Evolutionary conservation across 2,329 filamentous ascomycete species (phyloP).

Genomic region (Hypoxylon sp.): DNA sequence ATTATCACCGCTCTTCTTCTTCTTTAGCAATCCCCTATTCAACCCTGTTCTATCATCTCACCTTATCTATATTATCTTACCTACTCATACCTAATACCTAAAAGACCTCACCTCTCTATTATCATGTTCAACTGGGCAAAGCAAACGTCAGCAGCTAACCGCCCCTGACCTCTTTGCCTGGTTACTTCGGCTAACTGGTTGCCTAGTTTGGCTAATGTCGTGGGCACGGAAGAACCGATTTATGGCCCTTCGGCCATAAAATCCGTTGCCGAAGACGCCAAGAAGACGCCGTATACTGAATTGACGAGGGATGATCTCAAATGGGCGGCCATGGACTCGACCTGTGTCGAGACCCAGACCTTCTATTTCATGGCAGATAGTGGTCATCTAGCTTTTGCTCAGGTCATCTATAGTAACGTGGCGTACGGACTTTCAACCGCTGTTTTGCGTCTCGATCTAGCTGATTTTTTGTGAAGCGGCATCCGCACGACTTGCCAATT

Average conservation of each 20-base stretch:
- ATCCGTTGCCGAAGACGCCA: constrained; percentile 85
- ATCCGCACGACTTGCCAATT: constrained; percentile 93
- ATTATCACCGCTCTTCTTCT: constrained; percentile 42
- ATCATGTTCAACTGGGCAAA: constrained; percentile 96
- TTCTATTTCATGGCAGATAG: constrained; percentile 90
- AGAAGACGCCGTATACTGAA: constrained; percentile 84
- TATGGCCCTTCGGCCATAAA: constrained; percentile 92
- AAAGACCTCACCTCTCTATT: constrained; percentile 2
- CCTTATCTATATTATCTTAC: constrained; percentile 35
- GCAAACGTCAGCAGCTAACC: constrained; percentile 76
- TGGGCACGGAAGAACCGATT: constrained; percentile 95
- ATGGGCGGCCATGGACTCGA: constrained; percentile 86
- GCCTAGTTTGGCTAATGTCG: constrained; percentile 79
- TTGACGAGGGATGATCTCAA: constrained; percentile 82
- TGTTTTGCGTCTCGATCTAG: constrained; percentile 32
- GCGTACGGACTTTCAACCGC: constrained; percentile 71
- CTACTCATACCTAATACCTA: constrained; percentile 32
- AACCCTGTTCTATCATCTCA: constrained; percentile 23
- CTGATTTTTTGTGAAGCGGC: constrained; percentile 71
- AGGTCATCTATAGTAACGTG: constrained; percentile 98
- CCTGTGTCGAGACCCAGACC: constrained; percentile 92
- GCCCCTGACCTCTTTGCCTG: constrained; percentile 42
- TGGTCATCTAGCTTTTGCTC: constrained; percentile 82
- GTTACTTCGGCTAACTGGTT: constrained; percentile 47
- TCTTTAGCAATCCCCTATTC: constrained; percentile 21